phyloP scores from a whole-genome alignment of 169 alveolate species.

The Plasmodium gaboni region DNA sequence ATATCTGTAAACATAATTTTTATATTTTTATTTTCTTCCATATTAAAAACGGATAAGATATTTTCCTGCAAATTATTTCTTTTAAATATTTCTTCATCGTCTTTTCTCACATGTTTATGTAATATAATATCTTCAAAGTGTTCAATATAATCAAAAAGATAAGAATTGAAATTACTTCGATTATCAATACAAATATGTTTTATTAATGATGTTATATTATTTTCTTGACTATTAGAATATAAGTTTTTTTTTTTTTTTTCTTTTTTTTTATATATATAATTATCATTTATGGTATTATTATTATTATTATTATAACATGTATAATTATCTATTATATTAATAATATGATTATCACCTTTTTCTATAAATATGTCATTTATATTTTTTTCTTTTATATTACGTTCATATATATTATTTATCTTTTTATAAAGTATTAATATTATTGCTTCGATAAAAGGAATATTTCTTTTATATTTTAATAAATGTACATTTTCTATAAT shows the following conservation, averaged over 20 bases:
- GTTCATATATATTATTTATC: neutral
- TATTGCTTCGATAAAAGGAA: slow-evolving; percentile 36
- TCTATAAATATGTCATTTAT: neutral
- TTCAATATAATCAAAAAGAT: slow-evolving; percentile 53
- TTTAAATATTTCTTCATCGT: neutral
- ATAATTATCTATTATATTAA: slow-evolving; percentile 35
- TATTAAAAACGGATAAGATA: slow-evolving; percentile 24
- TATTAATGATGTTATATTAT: slow-evolving; percentile 20
- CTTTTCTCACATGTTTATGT: neutral
- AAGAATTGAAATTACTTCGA: slow-evolving; percentile 15
- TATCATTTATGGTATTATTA: neutral
- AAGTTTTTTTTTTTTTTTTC: slow-evolving; percentile 1
- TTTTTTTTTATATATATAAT: slow-evolving; percentile 25
- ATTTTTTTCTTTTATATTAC: neutral
- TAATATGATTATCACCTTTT: slow-evolving; percentile 28
- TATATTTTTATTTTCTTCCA: slow-evolving; percentile 29
- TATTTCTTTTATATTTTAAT: slow-evolving; percentile 32
- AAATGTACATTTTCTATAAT: slow-evolving; percentile 39
- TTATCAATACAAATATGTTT: neutral
- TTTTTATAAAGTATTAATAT: slow-evolving; percentile 49
- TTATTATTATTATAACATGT: neutral
- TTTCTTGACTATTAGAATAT: neutral
- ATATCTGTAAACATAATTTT: slow-evolving; percentile 33
- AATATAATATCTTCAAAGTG: slow-evolving; percentile 25
- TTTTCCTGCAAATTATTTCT: slow-evolving; percentile 6